These are phyloP conservation scores for Colletotrichum chrysophilum DNA, from an alignment of 2,329 filamentous ascomycete genomes.

Conservation along the genomic window DNA sequence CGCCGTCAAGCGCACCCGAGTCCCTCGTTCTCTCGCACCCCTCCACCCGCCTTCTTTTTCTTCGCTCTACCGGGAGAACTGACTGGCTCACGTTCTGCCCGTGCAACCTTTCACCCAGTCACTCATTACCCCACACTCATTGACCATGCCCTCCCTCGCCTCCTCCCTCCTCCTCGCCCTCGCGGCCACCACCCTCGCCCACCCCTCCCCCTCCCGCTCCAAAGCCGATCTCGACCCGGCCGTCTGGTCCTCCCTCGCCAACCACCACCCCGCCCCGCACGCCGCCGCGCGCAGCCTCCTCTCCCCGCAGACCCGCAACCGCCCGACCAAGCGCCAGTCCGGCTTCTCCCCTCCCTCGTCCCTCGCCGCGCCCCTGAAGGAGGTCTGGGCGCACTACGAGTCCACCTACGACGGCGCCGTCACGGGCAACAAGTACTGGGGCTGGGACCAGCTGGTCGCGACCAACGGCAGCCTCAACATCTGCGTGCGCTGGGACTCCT, in stretches of 20 bases:
- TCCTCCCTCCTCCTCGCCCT: constrained; percentile 25
- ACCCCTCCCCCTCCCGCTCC: neutral
- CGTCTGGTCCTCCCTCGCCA: neutral
- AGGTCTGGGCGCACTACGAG: constrained; percentile 35
- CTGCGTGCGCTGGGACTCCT: constrained; percentile 51
- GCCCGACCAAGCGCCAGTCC: constrained; percentile 29
- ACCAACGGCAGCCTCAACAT: constrained; percentile 35
- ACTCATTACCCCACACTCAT: neutral
- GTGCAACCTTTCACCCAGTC: neutral
- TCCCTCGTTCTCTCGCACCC: neutral
- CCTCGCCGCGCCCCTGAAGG: constrained; percentile 26
- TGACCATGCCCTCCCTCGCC: constrained; percentile 26
- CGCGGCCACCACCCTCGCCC: constrained; percentile 25
- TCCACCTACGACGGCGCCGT: constrained; percentile 28
- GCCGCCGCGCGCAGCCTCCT: constrained; percentile 23
- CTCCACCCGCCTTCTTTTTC: neutral
- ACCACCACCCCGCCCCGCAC: neutral
- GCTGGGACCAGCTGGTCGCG: constrained; percentile 37
- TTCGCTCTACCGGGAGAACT: neutral
- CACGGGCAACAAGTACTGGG: constrained; percentile 33
- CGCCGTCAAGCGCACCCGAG: neutral
- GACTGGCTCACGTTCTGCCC: neutral
- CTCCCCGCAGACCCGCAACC: constrained; percentile 21
- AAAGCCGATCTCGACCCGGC: neutral
- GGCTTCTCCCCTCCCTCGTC: constrained; percentile 32